Evolutionary conservation across 1,284 basidiomycete genomes (phyloP).

Genomic region (Ustilago esculenta): DNA sequence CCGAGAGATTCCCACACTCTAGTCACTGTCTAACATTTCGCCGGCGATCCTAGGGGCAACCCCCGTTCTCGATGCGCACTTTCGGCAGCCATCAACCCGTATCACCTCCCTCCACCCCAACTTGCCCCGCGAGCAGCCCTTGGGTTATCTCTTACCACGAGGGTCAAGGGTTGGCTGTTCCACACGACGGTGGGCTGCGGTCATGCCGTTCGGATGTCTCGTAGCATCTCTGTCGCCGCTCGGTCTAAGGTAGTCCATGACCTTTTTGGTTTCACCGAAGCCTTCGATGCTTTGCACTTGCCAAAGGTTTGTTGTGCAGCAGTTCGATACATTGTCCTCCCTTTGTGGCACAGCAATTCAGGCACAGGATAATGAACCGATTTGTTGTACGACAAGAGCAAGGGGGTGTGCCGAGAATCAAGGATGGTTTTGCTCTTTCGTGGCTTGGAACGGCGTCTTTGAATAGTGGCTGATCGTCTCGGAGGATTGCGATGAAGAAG

Average conservation of each 20-base stretch:
- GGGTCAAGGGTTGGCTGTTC: constrained; percentile 7
- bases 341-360: not conserved
- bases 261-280: no score
- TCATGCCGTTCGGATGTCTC: no score
- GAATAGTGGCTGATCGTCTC: constrained; percentile 20
- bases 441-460: not conserved
- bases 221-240: no score
- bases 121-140: constrained; percentile 2
- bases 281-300: no score
- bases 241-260: no score
- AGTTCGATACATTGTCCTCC: no score
- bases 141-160: not conserved
- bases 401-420: no score
- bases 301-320: no score
- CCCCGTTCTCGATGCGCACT: not conserved
- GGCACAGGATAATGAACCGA: no score
- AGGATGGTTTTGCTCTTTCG: not conserved
- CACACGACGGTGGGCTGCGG: no score
- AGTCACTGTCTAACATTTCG: not conserved
- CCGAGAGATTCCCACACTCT: constrained; percentile 20
- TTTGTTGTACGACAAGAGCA: no score
- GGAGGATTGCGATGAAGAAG: constrained; percentile 8
- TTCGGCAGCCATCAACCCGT: constrained; percentile 6
- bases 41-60: constrained; percentile 9
- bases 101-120: no score